phyloP scores from a whole-genome alignment of 345 rosid species.

The Populus euphratica region DNA sequence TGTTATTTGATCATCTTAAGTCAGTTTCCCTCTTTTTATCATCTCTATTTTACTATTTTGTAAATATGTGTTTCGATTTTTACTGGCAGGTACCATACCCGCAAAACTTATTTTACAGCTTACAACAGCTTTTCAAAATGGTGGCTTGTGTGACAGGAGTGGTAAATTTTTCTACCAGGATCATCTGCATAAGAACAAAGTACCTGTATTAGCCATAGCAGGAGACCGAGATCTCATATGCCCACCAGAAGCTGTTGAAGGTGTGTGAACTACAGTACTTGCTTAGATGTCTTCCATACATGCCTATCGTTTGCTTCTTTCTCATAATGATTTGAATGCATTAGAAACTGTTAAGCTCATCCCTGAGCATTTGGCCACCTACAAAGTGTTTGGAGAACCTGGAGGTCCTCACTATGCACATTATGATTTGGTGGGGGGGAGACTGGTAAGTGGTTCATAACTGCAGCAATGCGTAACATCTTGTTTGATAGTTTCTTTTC shows the following conservation, averaged over 20 bases:
- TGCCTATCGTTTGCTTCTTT: conserved; percentile 8
- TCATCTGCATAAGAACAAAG: conserved; percentile 47
- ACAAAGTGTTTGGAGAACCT: conserved; percentile 56
- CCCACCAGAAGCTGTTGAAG: conserved; percentile 89
- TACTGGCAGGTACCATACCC: conserved; percentile 75
- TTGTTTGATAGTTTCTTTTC: conserved; percentile 16
- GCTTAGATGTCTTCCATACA: neutral
- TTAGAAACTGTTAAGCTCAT: conserved; percentile 58
- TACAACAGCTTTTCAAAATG: conserved; percentile 78
- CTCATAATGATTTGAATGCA: conserved; percentile 10
- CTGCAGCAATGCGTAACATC: neutral
- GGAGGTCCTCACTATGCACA: conserved; percentile 72
- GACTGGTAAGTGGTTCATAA: conserved; percentile 43
- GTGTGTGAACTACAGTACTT: conserved; percentile 29
- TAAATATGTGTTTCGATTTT: neutral
- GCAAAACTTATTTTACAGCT: conserved; percentile 89
- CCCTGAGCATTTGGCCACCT: conserved; percentile 52
- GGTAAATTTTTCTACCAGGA: conserved; percentile 77
- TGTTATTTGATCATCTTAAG: neutral
- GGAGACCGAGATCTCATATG: conserved; percentile 92
- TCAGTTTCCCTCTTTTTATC: neutral
- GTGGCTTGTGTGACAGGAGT: conserved; percentile 74
- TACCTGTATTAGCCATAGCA: conserved; percentile 85
- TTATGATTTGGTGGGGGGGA: conserved; percentile 74
- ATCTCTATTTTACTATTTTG: neutral